Evolutionary conservation across 2,329 filamentous ascomycete species (phyloP), one percentile per base, ranked within the genome.

Genomic region (Sclerotinia sclerotiorum): DNA sequence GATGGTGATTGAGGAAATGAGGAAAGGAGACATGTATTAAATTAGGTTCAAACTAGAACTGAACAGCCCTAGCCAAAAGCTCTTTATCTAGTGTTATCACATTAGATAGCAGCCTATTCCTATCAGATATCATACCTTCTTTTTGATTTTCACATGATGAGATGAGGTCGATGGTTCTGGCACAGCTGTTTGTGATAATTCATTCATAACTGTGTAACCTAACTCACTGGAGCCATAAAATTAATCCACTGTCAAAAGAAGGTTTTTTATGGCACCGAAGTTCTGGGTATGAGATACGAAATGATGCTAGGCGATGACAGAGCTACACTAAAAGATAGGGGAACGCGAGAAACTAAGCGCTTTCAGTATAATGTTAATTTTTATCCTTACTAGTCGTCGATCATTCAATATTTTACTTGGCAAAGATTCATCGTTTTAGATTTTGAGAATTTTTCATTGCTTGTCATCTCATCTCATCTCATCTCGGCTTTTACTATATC

Each of bases 181-280:
- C 8, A n/a, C 29, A 15, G 39, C 21, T 39, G 2, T 27, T 39
- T 7, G 21, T 27, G n/a, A 62, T 39, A 19, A 11, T 62, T 48
- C 27, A 61, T 42, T 13, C 11, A 42, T 15, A 24, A 24, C n/a
- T 10, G 19, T 21, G 42, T 24, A 61, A 46, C 44, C 49, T 24
- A 61, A 46, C 44, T 62, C 29, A 49, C 60, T 49, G 8, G 21
- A 49, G 60, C 46, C 8, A 62, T 24, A n/a, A n/a, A n/a, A n/a
- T 51, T 39, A 15, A 24, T 15, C 29, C 29, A 51, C 29, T 17
- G 46, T 51, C 24, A n/a, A 39, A 51, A 39, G 19, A 21, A 51
- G 21, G 44, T 29, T 11, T 39, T 10, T 19, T 6, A 19, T 19
- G 3, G 17, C 24, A 35, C 29, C 58, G 29, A 24, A 39, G 29